Evolutionary conservation across 2,329 filamentous ascomycete species (phyloP).

Genomic region (Curvularia sp.): DNA sequence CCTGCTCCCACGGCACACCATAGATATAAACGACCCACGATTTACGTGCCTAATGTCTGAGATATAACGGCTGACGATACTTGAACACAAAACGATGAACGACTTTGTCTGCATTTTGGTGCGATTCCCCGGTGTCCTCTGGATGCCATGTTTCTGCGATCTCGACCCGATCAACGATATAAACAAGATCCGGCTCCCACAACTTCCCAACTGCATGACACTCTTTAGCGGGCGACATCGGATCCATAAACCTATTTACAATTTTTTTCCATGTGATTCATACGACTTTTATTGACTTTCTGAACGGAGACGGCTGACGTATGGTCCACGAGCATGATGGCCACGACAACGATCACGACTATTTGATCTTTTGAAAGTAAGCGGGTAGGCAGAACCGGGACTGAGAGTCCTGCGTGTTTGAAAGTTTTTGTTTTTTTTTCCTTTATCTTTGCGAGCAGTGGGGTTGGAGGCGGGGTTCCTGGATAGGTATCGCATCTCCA

Average conservation of each 20-base stretch:
- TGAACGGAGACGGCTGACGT: constrained; percentile 36
- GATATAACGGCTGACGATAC: constrained; percentile 45
- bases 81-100: constrained; percentile 43
- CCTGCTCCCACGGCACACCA: constrained; percentile 38
- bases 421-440: constrained; percentile 17
- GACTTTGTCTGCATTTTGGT: constrained; percentile 38
- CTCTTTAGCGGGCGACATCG: constrained; percentile 33
- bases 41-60: constrained; percentile 44
- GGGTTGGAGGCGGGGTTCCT: constrained; percentile 6
- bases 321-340: constrained; percentile 35
- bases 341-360: constrained; percentile 31
- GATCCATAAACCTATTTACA: constrained; percentile 10
- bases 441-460: constrained; percentile 4
- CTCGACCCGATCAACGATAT: constrained; percentile 17
- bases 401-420: constrained; percentile 18
- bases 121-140: constrained; percentile 50
- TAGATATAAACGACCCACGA: constrained; percentile 43
- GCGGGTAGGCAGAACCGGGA: constrained; percentile 18
- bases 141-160: constrained; percentile 46
- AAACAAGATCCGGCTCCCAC: constrained; percentile 25
- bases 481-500: constrained; percentile 19
- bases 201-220: constrained; percentile 41
- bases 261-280: constrained; percentile 33
- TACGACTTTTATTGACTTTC: constrained; percentile 30
- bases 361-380: constrained; percentile 21